Base-by-base conservation (phyloP, 2,329 filamentous ascomycete genomes). In the Metarhizium brunneum region DNA sequence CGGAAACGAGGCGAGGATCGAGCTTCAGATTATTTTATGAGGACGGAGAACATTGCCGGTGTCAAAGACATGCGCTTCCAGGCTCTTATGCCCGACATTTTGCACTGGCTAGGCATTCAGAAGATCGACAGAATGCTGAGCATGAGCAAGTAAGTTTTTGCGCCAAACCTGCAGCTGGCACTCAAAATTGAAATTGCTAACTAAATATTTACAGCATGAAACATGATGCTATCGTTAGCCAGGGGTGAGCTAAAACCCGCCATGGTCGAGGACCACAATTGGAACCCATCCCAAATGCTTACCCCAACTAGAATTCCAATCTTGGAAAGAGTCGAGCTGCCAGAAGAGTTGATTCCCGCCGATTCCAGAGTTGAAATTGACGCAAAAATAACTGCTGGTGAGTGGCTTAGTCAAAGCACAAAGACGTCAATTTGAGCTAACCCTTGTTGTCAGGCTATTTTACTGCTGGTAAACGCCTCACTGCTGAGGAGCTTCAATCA, bases 41-140 rank as follows among this genome's bases (percentile, higher is more conserved):
- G 94, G 56, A 97, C 92, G n/a, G 92, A 96, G 73, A 96, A 96
- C 69, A 95, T 99, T 68, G 94, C 94, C 8, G 94, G 94, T 58
- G 92, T 97, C 62, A 95, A 96, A 71, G 87, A 85, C 64, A 97
- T 97, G 92, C 86, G 94, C 43, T 97, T 97, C 79, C 94, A 97
- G 76, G 92, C 92, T 32, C 78, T 99, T 54, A 97, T 97, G 94
- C 92, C 94, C 38, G 91, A 96, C 69, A 95, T 97, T 62, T 80
- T 97, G 54, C 94, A 97, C 73, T 97, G 94, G 94, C 82, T 99
- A 35, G 94, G 94, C 59, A 96, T 99, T 68, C 94, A 88, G 69
- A 97, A 97, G 79, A 97, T 99, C 67, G 94, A 99, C 71, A 82
- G 92, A 58, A 99, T 97, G 94, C 77, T 96, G 64, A 95, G 90